A percentile compares a stretch with the other conserved stretches of the same genome.
Evolutionary conservation across 2,329 filamentous ascomycete species (phyloP).

Genomic region (Podosphaera xanthii): DNA sequence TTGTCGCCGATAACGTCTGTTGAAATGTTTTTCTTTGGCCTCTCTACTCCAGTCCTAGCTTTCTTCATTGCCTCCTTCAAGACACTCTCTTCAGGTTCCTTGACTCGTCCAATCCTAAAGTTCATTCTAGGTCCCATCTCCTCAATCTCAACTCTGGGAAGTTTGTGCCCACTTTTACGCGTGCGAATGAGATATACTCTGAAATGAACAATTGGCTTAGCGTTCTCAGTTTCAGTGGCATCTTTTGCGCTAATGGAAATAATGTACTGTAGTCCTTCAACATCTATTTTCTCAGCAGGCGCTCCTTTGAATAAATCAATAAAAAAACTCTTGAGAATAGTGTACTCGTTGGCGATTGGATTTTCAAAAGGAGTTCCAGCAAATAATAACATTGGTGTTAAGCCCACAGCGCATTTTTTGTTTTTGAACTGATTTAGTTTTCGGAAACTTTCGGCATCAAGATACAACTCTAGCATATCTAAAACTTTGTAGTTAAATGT

Average conservation of each 20-base stretch:
- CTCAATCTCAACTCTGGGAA: constrained; percentile 80
- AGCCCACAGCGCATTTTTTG: constrained; percentile 51
- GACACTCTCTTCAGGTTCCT: constrained; percentile 54
- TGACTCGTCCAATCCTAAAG: constrained; percentile 61
- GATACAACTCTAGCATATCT: constrained; percentile 81
- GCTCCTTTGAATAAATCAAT: constrained; percentile 81
- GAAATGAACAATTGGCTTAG: constrained; percentile 37
- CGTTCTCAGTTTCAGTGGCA: constrained; percentile 21
- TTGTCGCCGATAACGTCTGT: constrained; percentile 90
- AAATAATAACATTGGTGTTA: constrained; percentile 83
- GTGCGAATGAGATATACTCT: constrained; percentile 73
- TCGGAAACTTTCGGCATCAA: constrained; percentile 52
- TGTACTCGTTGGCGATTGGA: constrained; percentile 56
- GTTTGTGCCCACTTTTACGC: constrained; percentile 62
- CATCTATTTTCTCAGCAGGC: constrained; percentile 58
- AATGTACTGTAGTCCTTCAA: constrained; percentile 83
- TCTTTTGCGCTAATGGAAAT: constrained; percentile 63
- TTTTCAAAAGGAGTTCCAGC: constrained; percentile 72
- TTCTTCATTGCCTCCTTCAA: constrained; percentile 83
- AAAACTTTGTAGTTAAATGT: constrained; percentile 72
- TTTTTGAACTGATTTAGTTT: constrained; percentile 54
- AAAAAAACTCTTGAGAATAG: constrained; percentile 66
- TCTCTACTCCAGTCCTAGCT: constrained; percentile 50
- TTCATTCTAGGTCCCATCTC: constrained; percentile 91
- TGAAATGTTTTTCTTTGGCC: constrained; percentile 87